Conservation (phyloP, 768 basidiomycete species). For the Terana coerulea region DNA sequence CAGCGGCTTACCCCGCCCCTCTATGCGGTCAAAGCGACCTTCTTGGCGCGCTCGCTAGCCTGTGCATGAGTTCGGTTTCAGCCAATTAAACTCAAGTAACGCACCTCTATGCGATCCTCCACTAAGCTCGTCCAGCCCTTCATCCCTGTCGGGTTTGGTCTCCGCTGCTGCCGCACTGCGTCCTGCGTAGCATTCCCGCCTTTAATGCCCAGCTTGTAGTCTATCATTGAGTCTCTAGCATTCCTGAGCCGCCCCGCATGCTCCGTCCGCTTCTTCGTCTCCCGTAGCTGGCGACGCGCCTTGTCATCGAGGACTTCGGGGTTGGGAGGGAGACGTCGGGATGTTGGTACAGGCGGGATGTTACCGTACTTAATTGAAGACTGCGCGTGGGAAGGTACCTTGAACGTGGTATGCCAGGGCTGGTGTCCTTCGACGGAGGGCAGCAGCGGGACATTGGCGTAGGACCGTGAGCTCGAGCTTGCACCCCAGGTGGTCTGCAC, state of each 20-base stretch:
- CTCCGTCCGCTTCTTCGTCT: conserved; percentile 47
- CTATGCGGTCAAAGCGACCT: conserved; percentile 69
- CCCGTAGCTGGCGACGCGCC: conserved; percentile 41
- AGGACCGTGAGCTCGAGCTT: conserved; percentile 13
- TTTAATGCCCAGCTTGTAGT: conserved; percentile 66
- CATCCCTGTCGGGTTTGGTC: conserved; percentile 55
- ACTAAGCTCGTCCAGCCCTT: conserved; percentile 75
- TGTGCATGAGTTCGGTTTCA: neutral
- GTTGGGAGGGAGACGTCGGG: conserved; percentile 12
- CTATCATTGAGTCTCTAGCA: conserved; percentile 71
- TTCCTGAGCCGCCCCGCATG: conserved; percentile 52
- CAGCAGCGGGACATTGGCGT: conserved; percentile 46
- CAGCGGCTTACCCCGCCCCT: conserved; percentile 61
- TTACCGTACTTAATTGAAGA: conserved; percentile 52
- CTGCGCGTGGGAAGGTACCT: conserved; percentile 49
- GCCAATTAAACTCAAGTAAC: conserved; percentile 6
- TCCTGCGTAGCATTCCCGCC: conserved; percentile 12
- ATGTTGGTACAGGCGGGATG: conserved; percentile 30
- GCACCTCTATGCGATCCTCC: conserved; percentile 78
- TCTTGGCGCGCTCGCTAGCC: conserved; percentile 58
- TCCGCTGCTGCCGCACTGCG: conserved; percentile 10
- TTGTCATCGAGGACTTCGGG: conserved; percentile 33
- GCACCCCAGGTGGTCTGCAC: conserved; percentile 6
- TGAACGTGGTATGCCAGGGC: conserved; percentile 72
- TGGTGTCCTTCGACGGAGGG: conserved; percentile 52